Evolutionary conservation across 2,329 filamentous ascomycete species (phyloP).

Genomic region (Byssochlamys sp.): DNA sequence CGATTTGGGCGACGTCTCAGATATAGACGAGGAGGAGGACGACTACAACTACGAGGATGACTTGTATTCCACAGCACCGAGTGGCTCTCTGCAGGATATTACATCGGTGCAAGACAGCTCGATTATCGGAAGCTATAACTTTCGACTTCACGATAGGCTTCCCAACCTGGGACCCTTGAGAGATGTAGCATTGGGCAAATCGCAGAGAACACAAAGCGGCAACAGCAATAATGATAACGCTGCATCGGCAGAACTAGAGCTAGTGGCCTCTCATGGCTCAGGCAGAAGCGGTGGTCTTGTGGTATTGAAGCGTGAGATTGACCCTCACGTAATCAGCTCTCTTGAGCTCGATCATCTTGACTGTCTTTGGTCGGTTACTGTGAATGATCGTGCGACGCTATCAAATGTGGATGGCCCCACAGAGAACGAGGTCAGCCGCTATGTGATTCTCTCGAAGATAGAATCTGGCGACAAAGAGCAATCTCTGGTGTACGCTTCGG

Average conservation of each 20-base stretch:
- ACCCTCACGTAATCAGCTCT: constrained; percentile 59
- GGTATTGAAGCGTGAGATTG: constrained; percentile 66
- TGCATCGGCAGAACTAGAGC: constrained; percentile 32
- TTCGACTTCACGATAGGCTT: constrained; percentile 68
- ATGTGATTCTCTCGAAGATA: constrained; percentile 69
- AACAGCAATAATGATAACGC: constrained; percentile 38
- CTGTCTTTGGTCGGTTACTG: constrained; percentile 70
- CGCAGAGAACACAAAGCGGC: constrained; percentile 37
- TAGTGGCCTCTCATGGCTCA: constrained; percentile 46
- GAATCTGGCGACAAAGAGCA: constrained; percentile 60
- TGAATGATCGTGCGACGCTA: constrained; percentile 36
- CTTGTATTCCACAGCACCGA: constrained; percentile 33
- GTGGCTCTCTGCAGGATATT: constrained; percentile 9
- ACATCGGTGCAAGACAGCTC: constrained; percentile 13
- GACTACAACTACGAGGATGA: constrained; percentile 53
- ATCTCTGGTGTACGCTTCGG: constrained; percentile 68
- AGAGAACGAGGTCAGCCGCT: constrained; percentile 57
- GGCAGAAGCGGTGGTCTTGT: constrained; percentile 58
- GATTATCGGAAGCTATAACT: constrained; percentile 50
- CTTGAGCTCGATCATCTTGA: constrained; percentile 64
- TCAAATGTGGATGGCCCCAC: constrained; percentile 39
- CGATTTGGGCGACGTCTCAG: constrained; percentile 46
- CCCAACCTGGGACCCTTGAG: constrained; percentile 70
- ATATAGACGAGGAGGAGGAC: constrained; percentile 44
- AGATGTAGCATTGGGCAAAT: constrained; percentile 60